Conservation (phyloP, 371 early-diverging fungal species). For the Lichtheimia ornata region DNA sequence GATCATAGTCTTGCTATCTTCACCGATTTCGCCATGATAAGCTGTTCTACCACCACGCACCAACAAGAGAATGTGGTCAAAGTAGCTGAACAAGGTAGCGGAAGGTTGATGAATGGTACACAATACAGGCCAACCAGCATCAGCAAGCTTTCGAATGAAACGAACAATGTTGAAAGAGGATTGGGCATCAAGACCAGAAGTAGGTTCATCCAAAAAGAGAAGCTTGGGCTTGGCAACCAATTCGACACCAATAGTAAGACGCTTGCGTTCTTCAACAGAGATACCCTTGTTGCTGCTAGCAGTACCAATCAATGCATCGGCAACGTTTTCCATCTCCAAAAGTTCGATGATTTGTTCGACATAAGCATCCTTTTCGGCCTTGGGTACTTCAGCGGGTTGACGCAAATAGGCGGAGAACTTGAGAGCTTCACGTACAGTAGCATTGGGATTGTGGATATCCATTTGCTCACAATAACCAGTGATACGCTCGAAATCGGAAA, state of each 20-base stretch:
- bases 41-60: slow-evolving; percentile 80
- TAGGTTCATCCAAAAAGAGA: slow-evolving; percentile 87
- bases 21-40: slow-evolving; percentile 79
- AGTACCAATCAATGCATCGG: slow-evolving; percentile 64
- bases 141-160: slow-evolving; percentile 73
- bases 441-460: slow-evolving; percentile 74
- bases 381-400: slow-evolving; percentile 60
- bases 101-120: slow-evolving; percentile 91
- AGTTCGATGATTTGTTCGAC: slow-evolving; percentile 72
- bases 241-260: slow-evolving; percentile 70
- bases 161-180: slow-evolving; percentile 73
- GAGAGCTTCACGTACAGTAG: slow-evolving; percentile 70
- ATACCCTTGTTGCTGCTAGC: slow-evolving; percentile 62
- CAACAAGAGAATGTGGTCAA: slow-evolving; percentile 78
- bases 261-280: slow-evolving; percentile 68
- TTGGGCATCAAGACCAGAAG: slow-evolving; percentile 76
- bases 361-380: slow-evolving; percentile 64
- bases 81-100: slow-evolving; percentile 77
- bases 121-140: slow-evolving; percentile 66
- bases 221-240: slow-evolving; percentile 77
- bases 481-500: slow-evolving; percentile 65
- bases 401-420: slow-evolving; percentile 75
- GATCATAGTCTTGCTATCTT: slow-evolving; percentile 52
- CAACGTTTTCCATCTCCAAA: slow-evolving; percentile 65
- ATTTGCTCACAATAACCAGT: slow-evolving; percentile 86